These are phyloP conservation scores for Entomortierella beljakovae DNA, from an alignment of 192 early-diverging fungal species.

Conservation along the genomic window DNA sequence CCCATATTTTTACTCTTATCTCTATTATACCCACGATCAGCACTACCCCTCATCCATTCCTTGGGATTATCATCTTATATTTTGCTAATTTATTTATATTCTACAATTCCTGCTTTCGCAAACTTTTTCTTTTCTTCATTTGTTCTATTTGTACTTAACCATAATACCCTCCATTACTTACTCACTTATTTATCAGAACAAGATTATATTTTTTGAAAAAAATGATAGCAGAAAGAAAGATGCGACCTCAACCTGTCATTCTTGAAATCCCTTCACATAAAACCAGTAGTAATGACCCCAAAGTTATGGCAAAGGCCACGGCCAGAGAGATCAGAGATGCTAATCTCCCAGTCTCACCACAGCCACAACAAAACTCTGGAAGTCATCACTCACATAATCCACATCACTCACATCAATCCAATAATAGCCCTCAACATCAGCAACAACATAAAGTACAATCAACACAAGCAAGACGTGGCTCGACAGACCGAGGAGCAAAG, in stretches of 20 bases:
- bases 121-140: neutral
- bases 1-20: neutral
- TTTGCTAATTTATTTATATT: neutral
- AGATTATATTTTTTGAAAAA: no score
- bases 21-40: neutral
- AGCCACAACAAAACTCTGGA: slow-evolving; percentile 37
- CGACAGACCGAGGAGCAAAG: slow-evolving; percentile 35
- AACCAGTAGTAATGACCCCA: neutral
- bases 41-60: neutral
- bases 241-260: slow-evolving; percentile 18
- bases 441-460: slow-evolving; percentile 13
- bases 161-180: no score
- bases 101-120: neutral
- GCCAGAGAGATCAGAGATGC: slow-evolving; percentile 22
- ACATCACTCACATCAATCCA: slow-evolving; percentile 11
- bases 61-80: neutral
- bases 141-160: no score
- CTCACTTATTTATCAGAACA: no score
- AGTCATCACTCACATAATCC: slow-evolving; percentile 16
- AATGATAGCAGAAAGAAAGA: slow-evolving; percentile 42
- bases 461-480: slow-evolving; percentile 28
- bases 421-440: slow-evolving; percentile 6
- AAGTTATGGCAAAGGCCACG: neutral
- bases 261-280: slow-evolving; percentile 31
- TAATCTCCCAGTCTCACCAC: slow-evolving; percentile 30